These are phyloP conservation scores for Annulohypoxylon moriforme DNA, from an alignment of 495 filamentous ascomycete genomes.

Conservation along the genomic window DNA sequence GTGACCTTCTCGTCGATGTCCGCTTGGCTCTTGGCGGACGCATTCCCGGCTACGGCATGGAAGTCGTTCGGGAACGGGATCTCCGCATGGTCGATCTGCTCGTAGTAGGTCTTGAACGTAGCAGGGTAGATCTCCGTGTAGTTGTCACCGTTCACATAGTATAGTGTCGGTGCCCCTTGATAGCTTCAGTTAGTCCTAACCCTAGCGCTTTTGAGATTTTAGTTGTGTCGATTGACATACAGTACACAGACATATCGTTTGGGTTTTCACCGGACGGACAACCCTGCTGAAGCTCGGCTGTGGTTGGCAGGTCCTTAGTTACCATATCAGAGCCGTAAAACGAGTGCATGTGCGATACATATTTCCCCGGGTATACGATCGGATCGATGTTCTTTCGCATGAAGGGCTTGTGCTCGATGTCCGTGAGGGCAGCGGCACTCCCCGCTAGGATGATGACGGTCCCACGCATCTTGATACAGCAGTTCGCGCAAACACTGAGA, in stretches of 20 bases:
- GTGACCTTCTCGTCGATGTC: constrained; percentile 51
- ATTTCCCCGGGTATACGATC: constrained; percentile 50
- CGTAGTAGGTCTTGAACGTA: constrained; percentile 60
- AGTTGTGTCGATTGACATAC: constrained; percentile 32
- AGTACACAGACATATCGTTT: constrained; percentile 52
- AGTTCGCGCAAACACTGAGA: constrained; percentile 2
- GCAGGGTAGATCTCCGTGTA: constrained; percentile 55
- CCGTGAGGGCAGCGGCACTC: constrained; percentile 45
- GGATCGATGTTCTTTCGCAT: constrained; percentile 55
- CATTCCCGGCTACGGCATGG: constrained; percentile 52
- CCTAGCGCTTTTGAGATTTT: constrained; percentile 5
- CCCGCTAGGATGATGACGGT: constrained; percentile 26
- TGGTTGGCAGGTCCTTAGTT: constrained; percentile 51
- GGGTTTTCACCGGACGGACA: constrained; percentile 54
- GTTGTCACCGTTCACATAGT: constrained; percentile 52
- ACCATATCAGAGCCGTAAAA: constrained; percentile 53
- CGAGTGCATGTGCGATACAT: constrained; percentile 54
- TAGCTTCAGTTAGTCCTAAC: background rate
- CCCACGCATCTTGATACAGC: constrained; percentile 26
- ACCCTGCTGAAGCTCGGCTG: constrained; percentile 49
- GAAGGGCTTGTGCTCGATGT: constrained; percentile 52
- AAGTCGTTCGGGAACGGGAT: constrained; percentile 74
- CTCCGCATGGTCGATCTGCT: constrained; percentile 87
- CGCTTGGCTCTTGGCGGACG: constrained; percentile 46
- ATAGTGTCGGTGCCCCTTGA: constrained; percentile 52